Base-by-base conservation (phyloP, 768 basidiomycete genomes). In the Pilatotrama ljubarskyi region DNA sequence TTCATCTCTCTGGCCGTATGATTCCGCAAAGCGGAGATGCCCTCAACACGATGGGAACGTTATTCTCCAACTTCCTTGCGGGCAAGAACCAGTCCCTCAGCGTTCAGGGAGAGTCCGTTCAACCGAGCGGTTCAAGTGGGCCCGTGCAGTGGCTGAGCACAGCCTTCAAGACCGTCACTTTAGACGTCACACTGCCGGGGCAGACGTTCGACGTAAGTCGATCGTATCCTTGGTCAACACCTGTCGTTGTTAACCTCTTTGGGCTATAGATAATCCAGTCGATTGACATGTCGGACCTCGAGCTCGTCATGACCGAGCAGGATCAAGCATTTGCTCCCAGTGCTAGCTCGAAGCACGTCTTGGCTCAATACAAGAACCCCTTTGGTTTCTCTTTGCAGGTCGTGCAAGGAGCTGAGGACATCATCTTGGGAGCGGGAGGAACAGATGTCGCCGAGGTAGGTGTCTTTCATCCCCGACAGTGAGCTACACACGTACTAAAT, bases 341-440 rank as follows among this genome's bases (percentile, higher is more conserved):
- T n/a, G 74, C 86, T 0, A 80, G 83, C 62, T 88, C 86, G 4
- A 72, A 79, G 40, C 71, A 76, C 51, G 84, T 84, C 0, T 54
- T 84, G 3, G 85, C 84, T 15, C 73, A 77, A 62, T 88, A 87
- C 70, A 82, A 81, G 71, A 91, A 90, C 71, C 88, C 89, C 0
- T 90, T 90, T 68, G 88, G 88, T 3, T 91, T 91, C 73, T 82
- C 84, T 11, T 69, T 90, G 53, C 86, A 89, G 66, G 85, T 88
- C 22, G 70, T 84, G 11, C 76, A 81, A 62, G 75, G 83, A 2
- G 77, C 79, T 0, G 78, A 88, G 66, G 78, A 80, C 22, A 81
- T 90, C 62, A 76, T 76, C 47, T 71, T 91, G 46, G 75, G 73
- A 17, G 72, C 73, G 5, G 74, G 75, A 20, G 84, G 85, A 5